Conservation (phyloP, 176 grass and related monocot genomes). For the Olyra latifolia region DNA sequence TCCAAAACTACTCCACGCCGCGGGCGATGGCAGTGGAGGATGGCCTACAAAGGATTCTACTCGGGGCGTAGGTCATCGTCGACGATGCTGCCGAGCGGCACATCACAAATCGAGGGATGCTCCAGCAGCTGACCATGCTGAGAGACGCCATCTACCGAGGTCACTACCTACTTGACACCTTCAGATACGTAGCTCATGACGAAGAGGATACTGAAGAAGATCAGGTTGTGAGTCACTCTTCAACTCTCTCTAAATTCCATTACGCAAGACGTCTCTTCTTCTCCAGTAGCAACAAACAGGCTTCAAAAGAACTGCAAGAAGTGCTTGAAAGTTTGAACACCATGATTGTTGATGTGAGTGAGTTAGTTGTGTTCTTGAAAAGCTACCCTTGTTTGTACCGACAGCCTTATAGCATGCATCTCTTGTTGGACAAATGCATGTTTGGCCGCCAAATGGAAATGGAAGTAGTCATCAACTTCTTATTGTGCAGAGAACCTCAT, state of each 20-base stretch:
- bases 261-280: background rate
- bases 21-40: too few relatives aligned
- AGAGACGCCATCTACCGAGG: too few relatives aligned
- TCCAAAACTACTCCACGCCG: too few relatives aligned
- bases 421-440: background rate
- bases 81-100: too few relatives aligned
- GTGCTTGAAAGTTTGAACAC: background rate
- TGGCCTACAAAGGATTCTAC: too few relatives aligned
- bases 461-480: background rate
- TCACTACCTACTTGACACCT: too few relatives aligned
- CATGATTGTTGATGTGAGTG: background rate
- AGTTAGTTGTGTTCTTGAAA: background rate
- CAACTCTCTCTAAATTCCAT: background rate
- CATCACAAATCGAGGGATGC: too few relatives aligned
- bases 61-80: too few relatives aligned
- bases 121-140: too few relatives aligned
- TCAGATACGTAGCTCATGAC: background rate
- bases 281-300: background rate
- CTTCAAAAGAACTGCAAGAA: background rate
- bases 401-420: conserved; percentile 20
- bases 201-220: background rate
- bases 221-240: background rate
- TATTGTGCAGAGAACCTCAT: background rate
- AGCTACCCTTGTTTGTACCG: background rate
- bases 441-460: background rate